phyloP scores from a whole-genome alignment of 192 early-diverging fungal species.

The Gonapodya prolifera region DNA sequence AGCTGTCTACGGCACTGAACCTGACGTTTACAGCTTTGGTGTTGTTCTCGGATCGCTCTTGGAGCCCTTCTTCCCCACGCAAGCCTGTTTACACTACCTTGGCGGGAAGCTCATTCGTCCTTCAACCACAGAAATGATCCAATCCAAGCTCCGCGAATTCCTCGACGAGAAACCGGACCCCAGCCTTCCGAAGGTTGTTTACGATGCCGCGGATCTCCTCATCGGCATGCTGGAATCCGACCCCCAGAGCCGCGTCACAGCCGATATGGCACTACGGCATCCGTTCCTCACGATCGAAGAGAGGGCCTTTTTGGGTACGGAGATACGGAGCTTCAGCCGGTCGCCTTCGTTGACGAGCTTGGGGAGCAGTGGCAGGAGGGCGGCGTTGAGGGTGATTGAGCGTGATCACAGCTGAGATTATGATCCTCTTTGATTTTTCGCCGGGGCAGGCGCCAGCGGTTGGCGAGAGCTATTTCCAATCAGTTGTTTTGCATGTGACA shows the following conservation, averaged over 20 bases:
- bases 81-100: constrained; percentile 47
- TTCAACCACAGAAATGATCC: constrained; percentile 51
- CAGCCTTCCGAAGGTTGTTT: constrained; percentile 25
- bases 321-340: too few relatives aligned
- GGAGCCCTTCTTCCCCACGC: constrained; percentile 52
- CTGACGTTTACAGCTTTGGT: constrained; percentile 59
- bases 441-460: too few relatives aligned
- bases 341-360: too few relatives aligned
- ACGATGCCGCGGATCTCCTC: constrained; percentile 50
- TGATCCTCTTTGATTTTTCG: too few relatives aligned
- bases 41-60: constrained; percentile 61
- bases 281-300: constrained; percentile 31
- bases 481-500: too few relatives aligned
- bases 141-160: constrained; percentile 34
- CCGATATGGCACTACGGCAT: constrained; percentile 35
- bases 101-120: constrained; percentile 51
- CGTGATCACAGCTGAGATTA: too few relatives aligned
- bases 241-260: constrained; percentile 37
- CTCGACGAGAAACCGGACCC: constrained; percentile 6
- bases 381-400: too few relatives aligned
- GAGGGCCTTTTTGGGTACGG: constrained; percentile 6
- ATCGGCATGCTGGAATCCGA: constrained; percentile 38
- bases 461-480: too few relatives aligned
- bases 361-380: too few relatives aligned
- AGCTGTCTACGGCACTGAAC: constrained; percentile 22